Evolutionary conservation across 192 early-diverging fungal genomes (phyloP).

Genomic region (Gaertneriomyces sp.): DNA sequence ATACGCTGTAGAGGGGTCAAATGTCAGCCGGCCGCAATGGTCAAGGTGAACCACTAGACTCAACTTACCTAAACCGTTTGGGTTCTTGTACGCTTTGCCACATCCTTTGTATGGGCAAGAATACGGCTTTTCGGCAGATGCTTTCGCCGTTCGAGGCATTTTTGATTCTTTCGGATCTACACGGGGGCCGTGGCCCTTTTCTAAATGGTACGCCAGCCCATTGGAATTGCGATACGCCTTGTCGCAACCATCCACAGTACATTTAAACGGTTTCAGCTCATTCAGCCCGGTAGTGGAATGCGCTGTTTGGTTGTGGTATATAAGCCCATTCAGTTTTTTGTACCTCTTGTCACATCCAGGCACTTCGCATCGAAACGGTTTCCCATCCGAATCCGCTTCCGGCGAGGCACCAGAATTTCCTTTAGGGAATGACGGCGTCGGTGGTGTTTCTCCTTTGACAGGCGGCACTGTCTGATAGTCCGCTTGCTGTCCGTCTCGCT

Average conservation of each 20-base stretch:
- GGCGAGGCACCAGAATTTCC: not conserved
- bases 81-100: constrained; percentile 35
- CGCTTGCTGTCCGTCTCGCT: too few species aligned
- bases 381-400: constrained; percentile 18
- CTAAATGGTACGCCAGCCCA: constrained; percentile 35
- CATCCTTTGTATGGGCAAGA: constrained; percentile 29
- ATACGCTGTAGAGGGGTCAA: constrained; percentile 10
- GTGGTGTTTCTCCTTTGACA: too few species aligned
- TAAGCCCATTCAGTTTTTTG: constrained; percentile 88
- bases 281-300: constrained; percentile 52
- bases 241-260: constrained; percentile 14
- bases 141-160: constrained; percentile 11
- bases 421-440: too few species aligned
- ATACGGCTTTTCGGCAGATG: constrained; percentile 22
- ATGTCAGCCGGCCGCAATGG: not conserved
- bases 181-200: constrained; percentile 22
- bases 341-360: constrained; percentile 43
- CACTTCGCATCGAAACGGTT: constrained; percentile 18
- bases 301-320: constrained; percentile 80
- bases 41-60: not conserved
- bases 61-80: constrained; percentile 29
- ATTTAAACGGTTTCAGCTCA: constrained; percentile 36
- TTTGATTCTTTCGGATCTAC: not conserved
- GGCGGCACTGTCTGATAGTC: too few species aligned
- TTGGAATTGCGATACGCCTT: constrained; percentile 34